Conservation (phyloP, 352 stramenopile species). For the Pythium aquatile region DNA sequence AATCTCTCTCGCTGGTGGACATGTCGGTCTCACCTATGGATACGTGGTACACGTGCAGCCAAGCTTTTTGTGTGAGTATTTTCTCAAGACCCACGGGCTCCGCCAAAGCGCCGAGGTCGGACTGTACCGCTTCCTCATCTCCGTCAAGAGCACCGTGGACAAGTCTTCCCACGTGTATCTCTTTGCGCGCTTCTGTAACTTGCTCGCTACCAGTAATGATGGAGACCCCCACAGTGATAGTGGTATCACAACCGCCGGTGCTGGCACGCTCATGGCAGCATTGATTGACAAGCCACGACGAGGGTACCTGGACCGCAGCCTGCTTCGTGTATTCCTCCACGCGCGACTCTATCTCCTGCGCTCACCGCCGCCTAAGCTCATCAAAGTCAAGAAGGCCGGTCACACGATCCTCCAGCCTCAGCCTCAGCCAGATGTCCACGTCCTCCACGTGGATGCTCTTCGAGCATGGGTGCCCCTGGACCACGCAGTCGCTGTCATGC, state of each 20-base stretch:
- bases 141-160: slow-evolving; percentile 54
- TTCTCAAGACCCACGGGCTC: slow-evolving; percentile 63
- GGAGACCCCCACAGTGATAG: background rate
- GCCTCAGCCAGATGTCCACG: slow-evolving; percentile 23
- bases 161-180: slow-evolving; percentile 52
- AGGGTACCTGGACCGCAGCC: slow-evolving; percentile 52
- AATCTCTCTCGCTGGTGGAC: background rate
- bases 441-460: slow-evolving; percentile 49
- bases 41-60: slow-evolving; percentile 29
- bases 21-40: background rate
- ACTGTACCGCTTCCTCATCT: slow-evolving; percentile 70
- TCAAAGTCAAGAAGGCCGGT: slow-evolving; percentile 7
- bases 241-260: background rate
- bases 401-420: background rate
- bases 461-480: slow-evolving; percentile 67
- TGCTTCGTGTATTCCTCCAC: slow-evolving; percentile 65
- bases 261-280: slow-evolving; percentile 13
- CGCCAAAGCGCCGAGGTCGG: slow-evolving; percentile 64
- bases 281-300: slow-evolving; percentile 28
- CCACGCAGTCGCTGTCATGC: slow-evolving; percentile 52
- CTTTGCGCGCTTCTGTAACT: slow-evolving; percentile 59
- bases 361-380: slow-evolving; percentile 22
- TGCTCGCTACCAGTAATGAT: slow-evolving; percentile 28
- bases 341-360: slow-evolving; percentile 45
- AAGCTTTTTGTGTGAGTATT: slow-evolving; percentile 71